Evolutionary conservation across 148 eudicot genomes (phyloP), one percentile per base, ranked within the genome.

Genomic region (Linanthus parryae): DNA sequence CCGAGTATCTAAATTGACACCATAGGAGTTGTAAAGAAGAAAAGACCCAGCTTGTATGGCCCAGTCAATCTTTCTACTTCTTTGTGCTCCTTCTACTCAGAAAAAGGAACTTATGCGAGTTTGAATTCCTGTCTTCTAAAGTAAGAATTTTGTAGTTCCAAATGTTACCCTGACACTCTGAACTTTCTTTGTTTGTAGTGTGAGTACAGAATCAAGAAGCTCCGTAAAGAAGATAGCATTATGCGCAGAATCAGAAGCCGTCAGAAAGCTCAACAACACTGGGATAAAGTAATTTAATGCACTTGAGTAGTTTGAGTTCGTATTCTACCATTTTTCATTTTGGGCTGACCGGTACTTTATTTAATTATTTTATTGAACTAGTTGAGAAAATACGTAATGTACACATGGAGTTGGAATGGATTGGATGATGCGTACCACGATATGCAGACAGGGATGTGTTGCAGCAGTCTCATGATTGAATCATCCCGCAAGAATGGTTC

Each of bases 321-420:
- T 16, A 13, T 15, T 23, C 4, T 16, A 19, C 43, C 22, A 39
- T 33, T 21, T 57, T 69, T 54, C 60, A 22, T 52, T 46, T 28
- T 20, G 16, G 15, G 41, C 56, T 71, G 54, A 18, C 47, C 37
- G 48, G 18, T 27, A 12, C 28, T 47, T 19, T 8, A 36, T n/a
- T n/a, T n/a, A n/a, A n/a, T n/a, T n/a, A n/a, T 64, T 44, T 53
- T 44, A 19, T 49, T 25, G 52, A 29, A 29, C 58, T 66, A 91
- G 97, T 65, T 91, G 84, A 76, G 97, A 47, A 86, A 81, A 71
- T 91, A 83, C 59, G 97, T 91, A 20, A 66, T 52, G 67, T 86
- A 65, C 64, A 86, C 92, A 13, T 91, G 89, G 86, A 82, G 75
- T 35, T 63, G 77, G 58, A 65, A 60, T 20, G 60, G 80, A 46